These are phyloP conservation scores for Trypanosoma conorhini DNA, from an alignment of 208 protist genomes.

Conservation along the genomic window DNA sequence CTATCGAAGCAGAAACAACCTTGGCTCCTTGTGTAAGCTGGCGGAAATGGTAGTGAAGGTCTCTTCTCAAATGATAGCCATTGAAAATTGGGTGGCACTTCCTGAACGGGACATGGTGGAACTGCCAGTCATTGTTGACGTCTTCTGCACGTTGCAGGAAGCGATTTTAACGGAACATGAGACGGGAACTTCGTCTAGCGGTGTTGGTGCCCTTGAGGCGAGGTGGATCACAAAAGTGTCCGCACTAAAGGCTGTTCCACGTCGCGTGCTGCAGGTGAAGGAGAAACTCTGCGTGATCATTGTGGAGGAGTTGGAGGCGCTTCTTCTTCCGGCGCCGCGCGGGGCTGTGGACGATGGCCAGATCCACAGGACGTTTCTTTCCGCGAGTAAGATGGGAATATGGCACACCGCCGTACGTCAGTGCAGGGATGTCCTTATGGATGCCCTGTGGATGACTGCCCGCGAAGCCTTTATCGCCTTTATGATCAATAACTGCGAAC, in stretches of 20 bases:
- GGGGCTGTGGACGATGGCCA: constrained; percentile 25
- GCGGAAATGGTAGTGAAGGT: constrained; percentile 34
- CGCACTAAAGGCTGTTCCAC: constrained; percentile 17
- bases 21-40: constrained; percentile 38
- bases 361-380: background rate
- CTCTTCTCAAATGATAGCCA: constrained; percentile 37
- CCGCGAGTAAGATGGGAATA: constrained; percentile 35
- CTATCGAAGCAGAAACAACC: constrained; percentile 67
- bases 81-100: constrained; percentile 85
- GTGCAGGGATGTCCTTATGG: constrained; percentile 27
- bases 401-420: constrained; percentile 36
- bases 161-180: background rate
- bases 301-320: constrained; percentile 38
- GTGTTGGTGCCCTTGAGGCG: background rate
- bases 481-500: constrained; percentile 41
- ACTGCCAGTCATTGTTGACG: constrained; percentile 45
- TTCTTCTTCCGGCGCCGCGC: constrained; percentile 22
- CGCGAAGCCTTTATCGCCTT: constrained; percentile 53
- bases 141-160: constrained; percentile 20
- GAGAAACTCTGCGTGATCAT: constrained; percentile 28
- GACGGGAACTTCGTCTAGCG: background rate
- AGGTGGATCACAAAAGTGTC: constrained; percentile 4
- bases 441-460: constrained; percentile 38
- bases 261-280: constrained; percentile 21
- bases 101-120: constrained; percentile 84